A percentile compares a stretch with the other conserved stretches of the same genome.
Conservation (phyloP, 2,329 filamentous ascomycete genomes). For the Trichothecium sympodiale region DNA sequence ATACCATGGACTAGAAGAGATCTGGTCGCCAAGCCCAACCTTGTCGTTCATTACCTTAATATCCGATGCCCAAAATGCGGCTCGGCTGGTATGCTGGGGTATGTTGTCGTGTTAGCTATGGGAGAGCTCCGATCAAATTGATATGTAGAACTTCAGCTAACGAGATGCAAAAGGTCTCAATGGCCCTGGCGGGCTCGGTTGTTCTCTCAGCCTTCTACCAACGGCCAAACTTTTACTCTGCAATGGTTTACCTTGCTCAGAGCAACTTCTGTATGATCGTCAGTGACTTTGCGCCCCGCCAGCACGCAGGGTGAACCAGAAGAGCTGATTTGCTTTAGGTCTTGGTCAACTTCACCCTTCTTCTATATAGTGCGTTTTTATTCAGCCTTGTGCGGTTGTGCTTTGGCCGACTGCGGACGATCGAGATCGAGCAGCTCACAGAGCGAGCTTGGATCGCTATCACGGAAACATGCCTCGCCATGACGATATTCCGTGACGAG, state of each 20-base stretch:
- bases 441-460: conserved; percentile 98
- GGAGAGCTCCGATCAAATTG: background rate
- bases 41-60: background rate
- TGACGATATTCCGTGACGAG: conserved; percentile 96
- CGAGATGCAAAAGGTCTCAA: conserved; percentile 49
- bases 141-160: background rate
- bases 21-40: too few relatives aligned
- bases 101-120: conserved; percentile 13
- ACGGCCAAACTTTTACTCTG: conserved; percentile 95
- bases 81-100: conserved; percentile 42
- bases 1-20: too few relatives aligned
- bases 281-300: conserved; percentile 17
- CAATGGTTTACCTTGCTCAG: conserved; percentile 91
- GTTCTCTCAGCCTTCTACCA: conserved; percentile 87
- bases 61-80: conserved; percentile 28
- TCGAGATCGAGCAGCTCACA: conserved; percentile 94
- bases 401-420: conserved; percentile 79
- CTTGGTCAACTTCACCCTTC: conserved; percentile 78
- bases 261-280: conserved; percentile 94
- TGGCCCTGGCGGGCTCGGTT: conserved; percentile 72
- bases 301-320: background rate
- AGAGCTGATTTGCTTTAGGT: conserved; percentile 41
- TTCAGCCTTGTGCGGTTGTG: conserved; percentile 83
- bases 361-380: conserved; percentile 69
- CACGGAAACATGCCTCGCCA: conserved; percentile 90